Conservation (phyloP, 176 grass and related monocot genomes). For the Avena insularis region DNA sequence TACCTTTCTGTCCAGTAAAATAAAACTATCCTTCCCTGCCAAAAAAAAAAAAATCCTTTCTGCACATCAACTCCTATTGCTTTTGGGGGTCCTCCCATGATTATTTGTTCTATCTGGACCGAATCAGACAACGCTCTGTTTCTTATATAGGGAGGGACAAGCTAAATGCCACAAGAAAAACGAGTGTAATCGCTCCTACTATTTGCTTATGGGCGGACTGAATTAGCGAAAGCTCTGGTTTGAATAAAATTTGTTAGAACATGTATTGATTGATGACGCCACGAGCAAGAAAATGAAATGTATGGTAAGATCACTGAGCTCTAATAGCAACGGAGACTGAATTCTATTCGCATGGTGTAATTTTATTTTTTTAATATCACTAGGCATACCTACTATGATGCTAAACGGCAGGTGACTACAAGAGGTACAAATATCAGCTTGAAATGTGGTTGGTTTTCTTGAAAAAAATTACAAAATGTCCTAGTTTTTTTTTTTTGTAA, state of each 20-base stretch:
- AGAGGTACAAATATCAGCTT: too few relatives aligned
- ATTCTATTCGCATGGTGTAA: background rate
- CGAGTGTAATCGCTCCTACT: background rate
- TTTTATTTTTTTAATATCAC: background rate
- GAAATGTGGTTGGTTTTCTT: too few relatives aligned
- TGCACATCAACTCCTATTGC: background rate
- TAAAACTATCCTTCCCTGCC: too few relatives aligned
- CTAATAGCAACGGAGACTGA: too few relatives aligned
- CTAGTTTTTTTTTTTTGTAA: too few relatives aligned
- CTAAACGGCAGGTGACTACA: too few relatives aligned
- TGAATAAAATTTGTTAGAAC: too few relatives aligned
- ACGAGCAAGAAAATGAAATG: background rate
- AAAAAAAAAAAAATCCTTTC: background rate
- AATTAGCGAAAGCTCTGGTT: too few relatives aligned
- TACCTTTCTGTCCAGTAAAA: too few relatives aligned
- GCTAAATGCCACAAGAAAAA: background rate
- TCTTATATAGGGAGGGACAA: background rate
- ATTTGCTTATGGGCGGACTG: background rate
- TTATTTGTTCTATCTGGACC: conserved; percentile 15
- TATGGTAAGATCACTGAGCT: background rate
- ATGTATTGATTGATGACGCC: background rate
- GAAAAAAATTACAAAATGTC: too few relatives aligned
- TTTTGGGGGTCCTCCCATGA: background rate
- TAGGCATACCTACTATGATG: too few relatives aligned
- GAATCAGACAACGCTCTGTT: background rate